Percentiles rank a stretch among this genome's conserved stretches.
Conservation (phyloP, 176 grass and related monocot genomes). For the Poa annua region DNA sequence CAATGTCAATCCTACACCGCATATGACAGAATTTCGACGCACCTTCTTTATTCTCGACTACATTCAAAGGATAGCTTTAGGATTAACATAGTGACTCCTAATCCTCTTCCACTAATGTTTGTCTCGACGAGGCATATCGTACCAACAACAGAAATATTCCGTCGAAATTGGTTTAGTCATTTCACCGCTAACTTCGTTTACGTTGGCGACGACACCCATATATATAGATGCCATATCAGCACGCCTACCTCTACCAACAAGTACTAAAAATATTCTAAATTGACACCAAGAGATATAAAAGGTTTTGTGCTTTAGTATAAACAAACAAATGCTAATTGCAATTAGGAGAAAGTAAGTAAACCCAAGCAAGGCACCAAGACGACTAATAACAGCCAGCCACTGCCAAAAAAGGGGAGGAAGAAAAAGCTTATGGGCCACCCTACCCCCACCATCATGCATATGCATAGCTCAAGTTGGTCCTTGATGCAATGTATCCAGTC, state of each 20-base stretch:
- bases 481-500: conserved; percentile 46
- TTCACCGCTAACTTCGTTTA: not conserved
- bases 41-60: not conserved
- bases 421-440: not conserved
- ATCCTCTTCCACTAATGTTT: not conserved
- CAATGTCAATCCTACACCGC: not conserved
- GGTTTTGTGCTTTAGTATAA: not conserved
- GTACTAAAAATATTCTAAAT: not conserved
- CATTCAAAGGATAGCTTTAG: not conserved
- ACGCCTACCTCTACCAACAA: not conserved
- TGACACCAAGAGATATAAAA: not conserved
- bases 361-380: not conserved
- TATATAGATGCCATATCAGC: not conserved
- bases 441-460: conserved; percentile 24
- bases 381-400: not conserved
- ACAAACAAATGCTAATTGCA: not conserved
- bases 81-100: not conserved
- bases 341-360: not conserved
- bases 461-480: conserved; percentile 52
- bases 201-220: not conserved
- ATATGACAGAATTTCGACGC: not conserved
- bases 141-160: not conserved
- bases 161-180: not conserved
- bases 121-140: not conserved
- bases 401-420: conserved; percentile 19